phyloP scores from a whole-genome alignment of 257 asterid genomes.

The Eucommia ulmoides region DNA sequence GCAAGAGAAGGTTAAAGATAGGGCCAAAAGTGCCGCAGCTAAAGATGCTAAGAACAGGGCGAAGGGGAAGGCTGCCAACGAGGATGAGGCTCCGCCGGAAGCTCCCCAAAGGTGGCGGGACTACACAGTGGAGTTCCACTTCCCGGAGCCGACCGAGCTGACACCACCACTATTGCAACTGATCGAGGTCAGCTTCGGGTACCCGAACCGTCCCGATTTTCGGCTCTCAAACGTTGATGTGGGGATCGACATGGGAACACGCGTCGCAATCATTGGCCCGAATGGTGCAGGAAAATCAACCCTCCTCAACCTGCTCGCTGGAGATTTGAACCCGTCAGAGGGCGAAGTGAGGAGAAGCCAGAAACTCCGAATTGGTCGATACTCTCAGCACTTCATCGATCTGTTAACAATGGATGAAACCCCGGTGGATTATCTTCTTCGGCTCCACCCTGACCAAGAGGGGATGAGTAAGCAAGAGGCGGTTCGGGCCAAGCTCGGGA shows the following conservation, averaged over 20 bases:
- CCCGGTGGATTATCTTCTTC: slow-evolving; percentile 58
- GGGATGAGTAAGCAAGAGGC: slow-evolving; percentile 64
- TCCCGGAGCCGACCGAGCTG: slow-evolving; percentile 63
- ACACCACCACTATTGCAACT: slow-evolving; percentile 60
- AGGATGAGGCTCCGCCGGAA: slow-evolving; percentile 24
- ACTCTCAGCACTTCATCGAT: slow-evolving; percentile 69
- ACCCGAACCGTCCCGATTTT: slow-evolving; percentile 50
- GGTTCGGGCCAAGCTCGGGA: slow-evolving; percentile 60
- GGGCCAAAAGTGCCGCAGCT: slow-evolving; percentile 11
- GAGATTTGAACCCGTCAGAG: slow-evolving; percentile 41
- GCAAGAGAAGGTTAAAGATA: slow-evolving; percentile 18
- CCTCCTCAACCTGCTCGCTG: slow-evolving; percentile 63
- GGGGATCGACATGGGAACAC: slow-evolving; percentile 74
- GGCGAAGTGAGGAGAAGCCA: slow-evolving; percentile 64
- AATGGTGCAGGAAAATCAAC: slow-evolving; percentile 72
- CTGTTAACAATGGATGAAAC: slow-evolving; percentile 54
- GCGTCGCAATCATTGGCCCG: slow-evolving; percentile 66
- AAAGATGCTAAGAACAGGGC: slow-evolving; percentile 5
- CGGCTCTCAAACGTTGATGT: slow-evolving; percentile 51
- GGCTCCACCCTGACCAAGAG: slow-evolving; percentile 65
- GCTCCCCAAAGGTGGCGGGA: slow-evolving; percentile 65
- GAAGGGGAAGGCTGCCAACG: slow-evolving; percentile 16
- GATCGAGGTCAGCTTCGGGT: slow-evolving; percentile 52
- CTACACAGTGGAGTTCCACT: slow-evolving; percentile 60
- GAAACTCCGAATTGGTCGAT: slow-evolving; percentile 55